A percentile compares a stretch with the other conserved stretches of the same genome.
These are phyloP conservation scores for Neophaeococcomyces aloes DNA, from an alignment of 2,329 filamentous ascomycete genomes.

Conservation along the genomic window DNA sequence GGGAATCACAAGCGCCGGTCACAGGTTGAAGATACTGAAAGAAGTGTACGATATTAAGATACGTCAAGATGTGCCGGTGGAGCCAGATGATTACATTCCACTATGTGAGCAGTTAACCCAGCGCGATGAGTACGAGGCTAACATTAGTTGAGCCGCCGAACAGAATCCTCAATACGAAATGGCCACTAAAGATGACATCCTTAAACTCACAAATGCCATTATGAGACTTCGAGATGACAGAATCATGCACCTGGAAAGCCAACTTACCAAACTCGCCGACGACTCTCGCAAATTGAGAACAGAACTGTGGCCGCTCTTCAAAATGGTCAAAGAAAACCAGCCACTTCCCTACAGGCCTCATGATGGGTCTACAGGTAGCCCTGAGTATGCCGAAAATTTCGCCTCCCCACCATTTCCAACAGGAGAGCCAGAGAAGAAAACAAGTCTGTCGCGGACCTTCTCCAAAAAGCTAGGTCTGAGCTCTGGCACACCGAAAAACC, in stretches of 20 bases:
- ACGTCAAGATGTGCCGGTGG: conserved; percentile 80
- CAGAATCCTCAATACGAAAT: conserved; percentile 73
- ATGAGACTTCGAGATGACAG: conserved; percentile 83
- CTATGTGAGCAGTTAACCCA: conserved; percentile 55
- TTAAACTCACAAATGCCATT: conserved; percentile 79
- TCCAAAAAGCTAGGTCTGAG: conserved; percentile 63
- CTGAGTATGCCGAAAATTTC: conserved; percentile 25
- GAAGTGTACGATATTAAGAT: conserved; percentile 94
- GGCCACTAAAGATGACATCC: conserved; percentile 87
- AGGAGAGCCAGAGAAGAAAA: conserved; percentile 31
- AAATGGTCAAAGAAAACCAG: conserved; percentile 83
- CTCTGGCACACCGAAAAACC: conserved; percentile 57
- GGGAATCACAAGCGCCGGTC: conserved; percentile 84
- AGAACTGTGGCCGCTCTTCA: conserved; percentile 81
- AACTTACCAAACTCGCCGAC: conserved; percentile 72
- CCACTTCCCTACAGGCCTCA: conserved; percentile 57
- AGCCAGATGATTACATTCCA: conserved; percentile 87
- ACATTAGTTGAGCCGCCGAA: conserved; percentile 60
- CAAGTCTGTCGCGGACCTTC: conserved; percentile 58
- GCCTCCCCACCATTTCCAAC: conserved; percentile 27
- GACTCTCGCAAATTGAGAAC: conserved; percentile 83
- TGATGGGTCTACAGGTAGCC: conserved; percentile 20
- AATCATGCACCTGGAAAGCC: conserved; percentile 70
- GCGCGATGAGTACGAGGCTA: conserved; percentile 14
- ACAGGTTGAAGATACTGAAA: conserved; percentile 88